Base-by-base conservation (phyloP, 2,329 filamentous ascomycete species). In the Ramichloridium luteum region DNA sequence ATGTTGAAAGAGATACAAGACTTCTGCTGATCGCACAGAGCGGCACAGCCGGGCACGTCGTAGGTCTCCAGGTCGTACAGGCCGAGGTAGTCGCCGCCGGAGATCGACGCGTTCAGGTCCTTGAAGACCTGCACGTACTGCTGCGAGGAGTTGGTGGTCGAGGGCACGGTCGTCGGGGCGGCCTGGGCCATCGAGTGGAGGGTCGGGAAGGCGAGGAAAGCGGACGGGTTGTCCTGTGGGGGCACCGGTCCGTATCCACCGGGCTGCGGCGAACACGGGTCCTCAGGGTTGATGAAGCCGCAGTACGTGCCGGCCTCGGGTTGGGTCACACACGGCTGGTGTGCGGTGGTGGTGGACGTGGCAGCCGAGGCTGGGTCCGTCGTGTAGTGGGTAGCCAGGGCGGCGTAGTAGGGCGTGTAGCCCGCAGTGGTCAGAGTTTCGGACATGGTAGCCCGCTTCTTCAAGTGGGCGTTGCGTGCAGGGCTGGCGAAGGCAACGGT, bases 221-320 rank as follows among this genome's bases (percentile, higher is more conserved):
- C 20, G 20, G 20, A 8, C 8, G n/a, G 8, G 20, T 8, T 23
- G 20, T 23, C 20, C 8, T 8, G 20, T 8, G 20, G 8, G 18
- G 35, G 37, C 17, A 30, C 36, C 28, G 56, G 56, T 6, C 51
- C 55, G 29, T 51, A 50, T 12, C 47, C 52, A 32, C 55, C 50
- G 10, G 55, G 54, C 38, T 59, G 55, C 34, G 53, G 47, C 13
- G 53, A 48, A 37, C 55, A 59, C 28, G 54, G 44, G 29, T 58
- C 55, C 14, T 54, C 42, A 6, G 55, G 55, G 37, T 57, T 57
- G 43, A 56, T 52, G 40, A 57, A 57, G 13, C 55, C 54, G 28
- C 54, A 55, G 43, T 46, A 54, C 5, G 52, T 56, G 14, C 52
- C 52, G 9, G 40, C 44, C 36, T 55, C 51, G 13, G 46, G 47